Evolutionary conservation across 2,329 filamentous ascomycete genomes (phyloP), one percentile per base, ranked within the genome.

Genomic region (Epichloe sibirici): DNA sequence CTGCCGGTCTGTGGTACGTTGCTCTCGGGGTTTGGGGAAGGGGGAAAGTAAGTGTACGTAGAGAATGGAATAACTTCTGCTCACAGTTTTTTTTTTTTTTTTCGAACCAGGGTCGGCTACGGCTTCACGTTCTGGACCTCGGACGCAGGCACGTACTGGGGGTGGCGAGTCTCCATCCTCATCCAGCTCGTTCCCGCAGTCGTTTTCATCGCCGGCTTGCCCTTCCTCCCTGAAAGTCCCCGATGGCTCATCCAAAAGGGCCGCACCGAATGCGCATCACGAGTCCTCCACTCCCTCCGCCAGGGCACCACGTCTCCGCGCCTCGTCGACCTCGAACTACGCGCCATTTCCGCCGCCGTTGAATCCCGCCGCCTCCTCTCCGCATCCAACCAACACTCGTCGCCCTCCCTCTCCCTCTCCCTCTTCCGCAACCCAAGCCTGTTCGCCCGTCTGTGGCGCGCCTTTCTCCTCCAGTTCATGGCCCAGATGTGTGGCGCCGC

Each of bases 401-500:
- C 17, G 17, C 17, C 17, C 17, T 21, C 17, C 8, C 57, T 58
- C 1, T 55, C 58, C 4, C 67, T 66, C n/a, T 69, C 69, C 7
- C 68, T 81, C 1, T 77, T 81, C 61, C 70, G 67, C 4, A 66
- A 78, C 34, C 62, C 65, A 13, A 64, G 69, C 12, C 65, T 81
- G 1, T 75, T 75, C 58, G 68, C 72, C 13, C 70, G 78, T 0
- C 66, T 82, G 13, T 81, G 78, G 79, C 71, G 78, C 17, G 76
- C 77, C 1, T 71, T 75, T 0, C 64, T 80, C 1, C 67, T 81
- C 5, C 77, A 81, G 60, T 81, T 81, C 62, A 76, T 81, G 74
- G 74, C 76, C 0, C 76, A 79, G 57, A 77, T 81, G 74, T 79
- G 76, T 57, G 78, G 78, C 21, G 76, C 77, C 13, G 76, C 77